Evolutionary conservation across 345 rosid genomes (phyloP).

Genomic region (Moricandia moricandioides): DNA sequence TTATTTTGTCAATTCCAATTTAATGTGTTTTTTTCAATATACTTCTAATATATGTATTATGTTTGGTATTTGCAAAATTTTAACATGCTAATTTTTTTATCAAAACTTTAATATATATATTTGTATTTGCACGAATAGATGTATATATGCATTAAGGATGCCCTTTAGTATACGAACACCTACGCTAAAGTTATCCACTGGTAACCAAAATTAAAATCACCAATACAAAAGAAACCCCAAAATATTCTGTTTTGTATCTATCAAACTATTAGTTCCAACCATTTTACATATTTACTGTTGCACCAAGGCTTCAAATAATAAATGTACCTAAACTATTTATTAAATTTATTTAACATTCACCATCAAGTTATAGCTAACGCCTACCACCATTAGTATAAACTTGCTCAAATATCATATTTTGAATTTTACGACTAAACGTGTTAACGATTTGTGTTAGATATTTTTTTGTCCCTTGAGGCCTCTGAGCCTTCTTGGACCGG

Average conservation of each 20-base stretch:
- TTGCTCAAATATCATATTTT: neutral
- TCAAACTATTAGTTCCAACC: neutral
- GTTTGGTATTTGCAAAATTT: neutral
- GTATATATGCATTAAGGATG: too few relatives aligned
- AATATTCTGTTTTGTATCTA: neutral
- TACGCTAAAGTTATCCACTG: too few relatives aligned
- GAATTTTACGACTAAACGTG: neutral
- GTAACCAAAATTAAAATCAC: too few relatives aligned
- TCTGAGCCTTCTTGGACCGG: neutral
- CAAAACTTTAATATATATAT: too few relatives aligned
- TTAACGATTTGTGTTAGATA: neutral
- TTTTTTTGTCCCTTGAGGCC: neutral
- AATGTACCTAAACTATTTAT: neutral
- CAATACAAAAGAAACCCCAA: too few relatives aligned
- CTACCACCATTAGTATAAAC: too few relatives aligned
- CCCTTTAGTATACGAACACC: too few relatives aligned
- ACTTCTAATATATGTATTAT: too few relatives aligned
- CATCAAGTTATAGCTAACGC: too few relatives aligned
- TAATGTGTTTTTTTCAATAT: neutral
- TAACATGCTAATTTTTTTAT: too few relatives aligned
- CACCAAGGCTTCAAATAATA: neutral
- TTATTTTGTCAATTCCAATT: neutral
- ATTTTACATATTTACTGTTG: neutral
- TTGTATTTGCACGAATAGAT: too few relatives aligned
- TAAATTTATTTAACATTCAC: neutral